phyloP scores from a whole-genome alignment of 345 rosid species.

The Brassica incana region DNA sequence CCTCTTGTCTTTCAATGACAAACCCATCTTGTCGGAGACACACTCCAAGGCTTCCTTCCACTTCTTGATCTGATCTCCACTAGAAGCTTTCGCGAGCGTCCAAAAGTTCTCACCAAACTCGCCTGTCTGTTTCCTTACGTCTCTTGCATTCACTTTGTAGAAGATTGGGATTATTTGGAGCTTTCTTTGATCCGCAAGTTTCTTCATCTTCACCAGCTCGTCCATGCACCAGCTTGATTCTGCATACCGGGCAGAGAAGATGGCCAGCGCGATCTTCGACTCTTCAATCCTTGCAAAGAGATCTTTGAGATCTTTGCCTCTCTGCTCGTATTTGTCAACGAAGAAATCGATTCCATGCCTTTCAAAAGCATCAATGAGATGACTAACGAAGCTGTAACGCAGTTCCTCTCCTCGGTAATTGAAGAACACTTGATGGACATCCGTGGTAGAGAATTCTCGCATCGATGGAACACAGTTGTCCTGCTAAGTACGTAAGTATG shows the following conservation, averaged over 20 bases:
- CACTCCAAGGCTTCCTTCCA: slow-evolving; percentile 23
- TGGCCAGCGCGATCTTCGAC: slow-evolving; percentile 11
- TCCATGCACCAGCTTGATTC: slow-evolving; percentile 20
- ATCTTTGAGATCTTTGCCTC: slow-evolving; percentile 20
- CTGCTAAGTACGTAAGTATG: neutral
- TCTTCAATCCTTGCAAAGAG: slow-evolving; percentile 17
- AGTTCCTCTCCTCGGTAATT: slow-evolving; percentile 1
- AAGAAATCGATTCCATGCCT: neutral
- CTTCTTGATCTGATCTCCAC: slow-evolving; percentile 14
- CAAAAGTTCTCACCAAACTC: slow-evolving; percentile 31
- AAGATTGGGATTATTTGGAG: slow-evolving; percentile 19
- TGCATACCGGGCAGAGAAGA: slow-evolving; percentile 23
- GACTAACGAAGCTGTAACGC: slow-evolving; percentile 4
- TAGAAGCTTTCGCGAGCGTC: neutral
- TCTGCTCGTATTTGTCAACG: slow-evolving; percentile 15
- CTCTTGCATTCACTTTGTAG: neutral
- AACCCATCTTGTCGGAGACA: slow-evolving; percentile 30
- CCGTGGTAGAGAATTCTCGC: neutral
- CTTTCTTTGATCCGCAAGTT: slow-evolving; percentile 5
- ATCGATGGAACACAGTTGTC: neutral
- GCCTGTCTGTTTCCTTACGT: slow-evolving; percentile 2
- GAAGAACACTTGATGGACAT: slow-evolving; percentile 12
- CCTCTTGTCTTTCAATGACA: slow-evolving; percentile 2
- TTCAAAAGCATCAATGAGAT: slow-evolving; percentile 10
- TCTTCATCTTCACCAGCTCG: slow-evolving; percentile 18